A percentile compares a stretch with the other conserved stretches of the same genome.
phyloP scores from a whole-genome alignment of 257 asterid species.

The Jaltomata sinuosa region DNA sequence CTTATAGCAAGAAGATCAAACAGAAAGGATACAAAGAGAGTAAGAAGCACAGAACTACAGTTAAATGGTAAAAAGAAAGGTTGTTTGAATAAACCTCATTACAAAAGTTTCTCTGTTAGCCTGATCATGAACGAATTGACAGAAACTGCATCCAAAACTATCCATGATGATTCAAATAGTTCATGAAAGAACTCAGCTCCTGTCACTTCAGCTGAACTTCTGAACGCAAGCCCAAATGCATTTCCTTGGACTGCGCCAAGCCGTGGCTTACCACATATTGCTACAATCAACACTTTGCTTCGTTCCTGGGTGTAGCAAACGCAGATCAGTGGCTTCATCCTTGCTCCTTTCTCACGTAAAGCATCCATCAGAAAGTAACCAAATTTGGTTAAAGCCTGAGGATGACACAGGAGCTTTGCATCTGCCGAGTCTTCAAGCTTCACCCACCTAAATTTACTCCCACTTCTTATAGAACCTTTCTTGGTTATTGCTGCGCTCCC shows the following conservation, averaged over 20 bases:
- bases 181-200: conserved; percentile 95
- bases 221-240: conserved; percentile 87
- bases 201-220: conserved; percentile 86
- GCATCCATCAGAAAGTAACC: conserved; percentile 94
- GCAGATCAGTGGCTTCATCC: conserved; percentile 93
- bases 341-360: conserved; percentile 91
- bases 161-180: conserved; percentile 94
- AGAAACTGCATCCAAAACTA: conserved; percentile 72
- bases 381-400: conserved; percentile 91
- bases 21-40: neutral
- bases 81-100: conserved; percentile 13
- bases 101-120: conserved; percentile 76
- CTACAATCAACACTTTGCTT: conserved; percentile 64
- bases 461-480: conserved; percentile 93
- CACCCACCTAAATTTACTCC: conserved; percentile 95
- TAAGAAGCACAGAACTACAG: conserved; percentile 17
- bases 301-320: conserved; percentile 65
- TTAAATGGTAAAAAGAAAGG: conserved; percentile 10
- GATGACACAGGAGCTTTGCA: conserved; percentile 64
- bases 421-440: conserved; percentile 86
- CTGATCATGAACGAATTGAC: conserved; percentile 94
- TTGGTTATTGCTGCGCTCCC: conserved; percentile 94
- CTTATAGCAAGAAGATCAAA: neutral
- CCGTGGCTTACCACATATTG: conserved; percentile 89
- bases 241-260: conserved; percentile 94